Conservation (phyloP, 2,329 filamentous ascomycete genomes). For the Eutypella sp. region DNA sequence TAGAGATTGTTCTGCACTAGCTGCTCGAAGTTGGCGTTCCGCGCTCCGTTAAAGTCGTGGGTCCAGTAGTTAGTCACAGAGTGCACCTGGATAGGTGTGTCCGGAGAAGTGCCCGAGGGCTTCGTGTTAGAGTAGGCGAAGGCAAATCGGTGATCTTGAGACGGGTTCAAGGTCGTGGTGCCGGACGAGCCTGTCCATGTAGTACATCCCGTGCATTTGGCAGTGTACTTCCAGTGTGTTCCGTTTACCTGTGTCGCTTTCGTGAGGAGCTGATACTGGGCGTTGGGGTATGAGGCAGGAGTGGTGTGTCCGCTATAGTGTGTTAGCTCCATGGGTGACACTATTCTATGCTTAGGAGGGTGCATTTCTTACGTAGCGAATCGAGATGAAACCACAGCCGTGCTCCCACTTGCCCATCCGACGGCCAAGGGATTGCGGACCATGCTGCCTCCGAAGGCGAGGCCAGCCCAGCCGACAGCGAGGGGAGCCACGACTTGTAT, state of each 20-base stretch:
- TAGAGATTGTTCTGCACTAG: constrained; percentile 22
- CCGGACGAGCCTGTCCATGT: constrained; percentile 25
- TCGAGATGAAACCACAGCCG: constrained; percentile 36
- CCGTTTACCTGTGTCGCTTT: constrained; percentile 34
- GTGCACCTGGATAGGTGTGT: constrained; percentile 21
- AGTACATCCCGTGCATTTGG: constrained; percentile 32
- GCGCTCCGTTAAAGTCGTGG: constrained; percentile 24
- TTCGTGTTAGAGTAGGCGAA: constrained; percentile 25
- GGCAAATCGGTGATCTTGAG: constrained; percentile 83
- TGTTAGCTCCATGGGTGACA: constrained; percentile 1
- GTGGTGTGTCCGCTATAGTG: constrained; percentile 29
- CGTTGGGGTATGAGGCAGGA: constrained; percentile 24
- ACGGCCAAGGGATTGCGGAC: constrained; percentile 41
- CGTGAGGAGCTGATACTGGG: constrained; percentile 28
- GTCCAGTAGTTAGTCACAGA: constrained; percentile 27
- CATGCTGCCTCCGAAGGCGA: constrained; percentile 47
- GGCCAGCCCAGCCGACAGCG: constrained; percentile 41
- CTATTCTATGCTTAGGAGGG: background rate
- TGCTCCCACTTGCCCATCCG: constrained; percentile 38
- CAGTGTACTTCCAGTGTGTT: constrained; percentile 36
- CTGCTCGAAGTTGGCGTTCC: constrained; percentile 21
- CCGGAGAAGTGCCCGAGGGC: constrained; percentile 18
- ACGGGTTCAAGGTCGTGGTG: constrained; percentile 64
- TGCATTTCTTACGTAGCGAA: constrained; percentile 37
- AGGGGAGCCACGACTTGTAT: constrained; percentile 39